Percentiles rank a stretch among this genome's conserved stretches.
These are phyloP conservation scores for Pulveroboletus sp. DNA, from an alignment of 768 basidiomycete species.

Conservation along the genomic window DNA sequence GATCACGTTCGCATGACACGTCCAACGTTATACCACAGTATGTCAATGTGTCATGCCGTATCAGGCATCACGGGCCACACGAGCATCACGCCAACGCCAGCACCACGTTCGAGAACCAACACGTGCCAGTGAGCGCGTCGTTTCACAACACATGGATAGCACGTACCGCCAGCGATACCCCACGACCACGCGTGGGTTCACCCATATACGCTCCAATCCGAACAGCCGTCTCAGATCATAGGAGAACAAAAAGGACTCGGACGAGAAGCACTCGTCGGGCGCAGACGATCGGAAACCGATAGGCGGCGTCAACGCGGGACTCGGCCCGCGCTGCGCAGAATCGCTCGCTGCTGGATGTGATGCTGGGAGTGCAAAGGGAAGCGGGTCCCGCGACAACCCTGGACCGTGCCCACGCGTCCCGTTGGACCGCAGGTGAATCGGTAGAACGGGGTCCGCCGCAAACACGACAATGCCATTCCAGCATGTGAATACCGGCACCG, in stretches of 20 bases:
- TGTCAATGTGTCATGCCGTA: too few species aligned
- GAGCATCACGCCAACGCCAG: too few species aligned
- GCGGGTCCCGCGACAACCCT: conserved; percentile 34
- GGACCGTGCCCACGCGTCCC: conserved; percentile 18
- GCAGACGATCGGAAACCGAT: conserved; percentile 15
- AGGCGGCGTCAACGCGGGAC: conserved; percentile 19
- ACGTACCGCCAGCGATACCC: conserved; percentile 36
- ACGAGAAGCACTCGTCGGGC: conserved; percentile 21
- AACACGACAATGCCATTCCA: conserved; percentile 47
- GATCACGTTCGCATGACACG: too few species aligned
- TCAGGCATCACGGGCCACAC: too few species aligned
- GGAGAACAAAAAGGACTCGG: conserved; percentile 41
- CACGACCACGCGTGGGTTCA: conserved; percentile 39
- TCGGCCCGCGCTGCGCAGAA: conserved; percentile 10
- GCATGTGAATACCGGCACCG: conserved; percentile 43
- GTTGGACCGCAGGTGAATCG: conserved; percentile 37
- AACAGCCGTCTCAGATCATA: conserved; percentile 42
- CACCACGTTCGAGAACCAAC: too few species aligned
- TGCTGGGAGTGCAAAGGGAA: conserved; percentile 14
- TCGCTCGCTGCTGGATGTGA: conserved; percentile 15
- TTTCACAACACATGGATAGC: not conserved
- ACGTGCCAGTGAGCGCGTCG: too few species aligned
- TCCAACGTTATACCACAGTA: too few species aligned
- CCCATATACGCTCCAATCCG: conserved; percentile 34
- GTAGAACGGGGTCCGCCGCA: conserved; percentile 39